phyloP scores from a whole-genome alignment of 768 basidiomycete genomes.

The Boletus rubroflammeus region DNA sequence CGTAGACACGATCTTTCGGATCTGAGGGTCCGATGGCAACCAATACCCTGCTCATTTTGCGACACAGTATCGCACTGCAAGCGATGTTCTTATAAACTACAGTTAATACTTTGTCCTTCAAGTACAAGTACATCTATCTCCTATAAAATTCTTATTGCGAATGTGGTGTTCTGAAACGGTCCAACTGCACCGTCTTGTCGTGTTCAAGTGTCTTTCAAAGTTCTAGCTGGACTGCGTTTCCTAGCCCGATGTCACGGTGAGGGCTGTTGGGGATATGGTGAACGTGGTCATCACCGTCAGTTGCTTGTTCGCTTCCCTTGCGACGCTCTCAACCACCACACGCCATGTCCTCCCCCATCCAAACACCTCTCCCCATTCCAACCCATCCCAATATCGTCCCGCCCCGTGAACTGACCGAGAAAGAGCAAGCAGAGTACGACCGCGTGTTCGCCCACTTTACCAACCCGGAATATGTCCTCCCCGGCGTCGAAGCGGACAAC shows the following conservation, averaged over 20 bases:
- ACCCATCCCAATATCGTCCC: conserved; percentile 29
- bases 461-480: conserved; percentile 47
- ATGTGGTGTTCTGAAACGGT: no score
- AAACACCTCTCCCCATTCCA: conserved; percentile 25
- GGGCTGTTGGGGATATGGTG: no score
- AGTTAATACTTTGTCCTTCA: no score
- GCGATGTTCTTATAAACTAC: no score
- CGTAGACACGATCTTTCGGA: no score
- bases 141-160: no score
- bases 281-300: not conserved
- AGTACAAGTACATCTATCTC: no score
- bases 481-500: conserved; percentile 40
- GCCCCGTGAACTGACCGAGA: conserved; percentile 37
- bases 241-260: not conserved
- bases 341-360: conserved; percentile 12
- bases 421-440: conserved; percentile 48
- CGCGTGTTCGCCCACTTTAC: conserved; percentile 60
- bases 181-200: no score
- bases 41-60: no score
- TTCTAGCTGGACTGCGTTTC: not conserved
- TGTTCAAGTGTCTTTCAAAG: no score
- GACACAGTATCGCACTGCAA: no score
- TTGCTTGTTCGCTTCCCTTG: not conserved
- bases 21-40: no score
- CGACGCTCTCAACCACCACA: not conserved